These are phyloP conservation scores for Yamadazyma pseudoaaseri DNA, from an alignment of 1,139 yeast genomes.

Conservation along the genomic window DNA sequence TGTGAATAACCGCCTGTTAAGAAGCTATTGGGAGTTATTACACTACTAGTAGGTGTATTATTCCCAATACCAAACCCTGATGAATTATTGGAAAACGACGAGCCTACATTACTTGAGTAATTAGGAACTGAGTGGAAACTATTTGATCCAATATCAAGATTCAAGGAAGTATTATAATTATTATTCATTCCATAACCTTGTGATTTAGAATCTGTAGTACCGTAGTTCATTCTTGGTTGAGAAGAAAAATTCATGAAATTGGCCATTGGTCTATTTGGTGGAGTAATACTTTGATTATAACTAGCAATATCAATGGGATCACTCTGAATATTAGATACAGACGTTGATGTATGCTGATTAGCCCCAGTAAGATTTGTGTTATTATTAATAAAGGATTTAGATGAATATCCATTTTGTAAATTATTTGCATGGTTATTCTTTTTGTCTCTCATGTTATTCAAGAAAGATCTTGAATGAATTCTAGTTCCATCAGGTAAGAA, in stretches of 20 bases:
- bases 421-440: constrained; percentile 8
- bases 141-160: neutral
- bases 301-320: constrained; percentile 8
- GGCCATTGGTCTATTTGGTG: constrained; percentile 6
- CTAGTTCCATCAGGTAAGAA: constrained; percentile 85
- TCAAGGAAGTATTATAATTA: neutral
- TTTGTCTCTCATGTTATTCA: constrained; percentile 2
- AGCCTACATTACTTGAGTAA: neutral
- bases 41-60: constrained; percentile 4
- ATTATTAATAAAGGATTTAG: neutral
- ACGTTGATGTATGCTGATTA: neutral
- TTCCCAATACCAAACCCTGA: neutral
- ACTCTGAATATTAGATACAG: neutral
- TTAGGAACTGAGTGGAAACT: constrained; percentile 3
- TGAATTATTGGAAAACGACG: neutral
- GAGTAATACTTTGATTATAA: constrained; percentile 2
- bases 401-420: neutral
- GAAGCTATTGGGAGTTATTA: constrained; percentile 4
- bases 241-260: constrained; percentile 4
- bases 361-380: neutral
- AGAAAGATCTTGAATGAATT: constrained; percentile 49
- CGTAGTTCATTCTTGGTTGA: neutral
- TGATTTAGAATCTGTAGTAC: neutral
- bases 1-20: constrained; percentile 2
- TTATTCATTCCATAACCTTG: neutral